Percentiles rank a stretch among this genome's conserved stretches.
Evolutionary conservation across 208 protist genomes (phyloP).

Genomic region (Acanthamoeba triangularis): DNA sequence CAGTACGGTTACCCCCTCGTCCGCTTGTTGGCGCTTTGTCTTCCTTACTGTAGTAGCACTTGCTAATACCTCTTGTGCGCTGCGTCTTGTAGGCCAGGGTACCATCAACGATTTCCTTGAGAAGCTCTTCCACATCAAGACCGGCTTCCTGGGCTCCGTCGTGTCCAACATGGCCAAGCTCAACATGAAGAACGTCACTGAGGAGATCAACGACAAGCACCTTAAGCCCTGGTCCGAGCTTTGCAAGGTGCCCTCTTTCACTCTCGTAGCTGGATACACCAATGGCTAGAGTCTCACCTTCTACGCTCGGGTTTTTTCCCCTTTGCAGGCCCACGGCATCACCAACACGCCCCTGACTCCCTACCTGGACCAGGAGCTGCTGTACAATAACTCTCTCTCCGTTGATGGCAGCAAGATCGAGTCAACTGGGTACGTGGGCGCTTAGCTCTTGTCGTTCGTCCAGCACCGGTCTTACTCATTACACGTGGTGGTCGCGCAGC

Average conservation of each 20-base stretch:
- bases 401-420: conserved; percentile 93
- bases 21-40: background rate
- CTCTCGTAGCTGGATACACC: background rate
- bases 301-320: background rate
- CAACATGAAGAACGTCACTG: conserved; percentile 86
- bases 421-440: conserved; percentile 89
- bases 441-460: background rate
- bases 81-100: conserved; percentile 89
- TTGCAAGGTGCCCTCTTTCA: conserved; percentile 85
- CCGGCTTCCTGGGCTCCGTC: conserved; percentile 91
- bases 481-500: conserved; percentile 5
- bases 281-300: background rate
- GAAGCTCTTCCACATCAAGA: conserved; percentile 94
- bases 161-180: conserved; percentile 90
- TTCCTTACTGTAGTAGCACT: background rate
- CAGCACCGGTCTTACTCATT: conserved; percentile 71
- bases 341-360: conserved; percentile 93
- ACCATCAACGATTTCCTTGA: conserved; percentile 92
- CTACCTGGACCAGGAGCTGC: conserved; percentile 94
- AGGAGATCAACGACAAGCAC: conserved; percentile 95
- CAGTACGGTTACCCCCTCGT: conserved; percentile 44
- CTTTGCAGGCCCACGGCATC: conserved; percentile 86
- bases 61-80: background rate
- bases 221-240: conserved; percentile 94
- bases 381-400: conserved; percentile 92